Base-by-base conservation (phyloP, 1,284 basidiomycete species). In the Mycosarcoma mackinlayi region DNA sequence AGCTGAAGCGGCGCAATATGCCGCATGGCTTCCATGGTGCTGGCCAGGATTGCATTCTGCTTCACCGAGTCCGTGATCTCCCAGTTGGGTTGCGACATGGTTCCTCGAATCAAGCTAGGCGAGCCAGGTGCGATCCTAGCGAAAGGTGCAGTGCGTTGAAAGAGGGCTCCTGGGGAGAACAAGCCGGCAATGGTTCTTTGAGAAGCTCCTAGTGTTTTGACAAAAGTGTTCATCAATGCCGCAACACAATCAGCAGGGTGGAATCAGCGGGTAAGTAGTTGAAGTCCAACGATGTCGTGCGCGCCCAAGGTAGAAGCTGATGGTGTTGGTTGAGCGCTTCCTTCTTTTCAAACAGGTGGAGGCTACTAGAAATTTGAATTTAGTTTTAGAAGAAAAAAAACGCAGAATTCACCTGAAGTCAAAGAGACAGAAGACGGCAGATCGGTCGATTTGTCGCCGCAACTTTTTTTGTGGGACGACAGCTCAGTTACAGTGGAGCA, bases 1-100 rank as follows among this genome's bases (percentile, higher is more conserved):
- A 80, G 71, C 21, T 59, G 54, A 19, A 80, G 67, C 1, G 78
- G 78, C 6, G 78, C 78, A 23, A 72, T 63, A 3, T 44, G 46
- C n/a, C 38, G 48, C 69, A 72, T 72, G 13, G 64, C 69, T 11
- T 59, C 33, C 69, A 72, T 58, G 4, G 53, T 54, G 14, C 27
- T 24, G 8, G 62, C 55, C 23, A 71, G 37, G 25, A 62, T 48
- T 0, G 58, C 44, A 18, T 71, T 71, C 47, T 52, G 38, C 35
- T 51, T 55, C 16, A 71, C 63, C 58, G 58, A 54, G 23, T 66
- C 59, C 42, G 68, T 70, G 44, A 70, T 50, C 56, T 61, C 33
- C 67, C 67, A 70, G 47, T 70, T 70, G 27, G 67, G 53, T 27
- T 60, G 67, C 35, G 53, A 57, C 61, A 64, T 54, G 38, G 42